Conservation (phyloP, 257 asterid genomes). For the Solanum pennellii region DNA sequence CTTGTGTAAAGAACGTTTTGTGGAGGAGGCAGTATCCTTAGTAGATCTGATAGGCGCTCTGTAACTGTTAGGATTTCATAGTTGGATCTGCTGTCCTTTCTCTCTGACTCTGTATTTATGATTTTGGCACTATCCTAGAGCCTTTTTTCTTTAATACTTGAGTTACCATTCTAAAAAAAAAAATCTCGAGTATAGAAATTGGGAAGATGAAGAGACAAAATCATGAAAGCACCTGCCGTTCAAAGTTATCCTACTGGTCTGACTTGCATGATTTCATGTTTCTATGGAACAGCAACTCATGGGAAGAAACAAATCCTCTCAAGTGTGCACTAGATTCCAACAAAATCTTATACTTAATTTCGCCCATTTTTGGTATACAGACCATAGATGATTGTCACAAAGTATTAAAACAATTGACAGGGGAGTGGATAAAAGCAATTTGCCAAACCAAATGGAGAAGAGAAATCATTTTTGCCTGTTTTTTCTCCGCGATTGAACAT, state of each 20-base stretch:
- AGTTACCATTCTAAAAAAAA: not conserved
- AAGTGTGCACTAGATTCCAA: not conserved
- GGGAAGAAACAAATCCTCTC: not conserved
- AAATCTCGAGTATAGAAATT: not conserved
- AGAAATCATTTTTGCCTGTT: constrained; percentile 33
- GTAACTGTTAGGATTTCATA: not conserved
- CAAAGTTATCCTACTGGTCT: not conserved
- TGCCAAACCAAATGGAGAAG: not conserved
- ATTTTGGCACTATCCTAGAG: not conserved
- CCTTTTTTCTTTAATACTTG: not conserved
- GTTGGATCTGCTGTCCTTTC: not conserved
- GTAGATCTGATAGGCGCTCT: not conserved
- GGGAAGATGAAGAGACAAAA: not conserved
- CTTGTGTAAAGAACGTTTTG: not conserved
- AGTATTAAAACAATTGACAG: not conserved
- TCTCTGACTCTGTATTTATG: not conserved
- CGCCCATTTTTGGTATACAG: not conserved
- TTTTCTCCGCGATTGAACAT: constrained; percentile 92
- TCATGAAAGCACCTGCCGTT: not conserved
- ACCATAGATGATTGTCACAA: not conserved
- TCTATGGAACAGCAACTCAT: not conserved
- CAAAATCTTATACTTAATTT: not conserved
- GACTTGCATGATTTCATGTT: not conserved
- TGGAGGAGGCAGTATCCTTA: not conserved
- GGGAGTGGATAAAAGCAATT: not conserved